These are phyloP conservation scores for Chlamydomonas sp. DNA, from an alignment of 139 green algal species.

Conservation along the genomic window DNA sequence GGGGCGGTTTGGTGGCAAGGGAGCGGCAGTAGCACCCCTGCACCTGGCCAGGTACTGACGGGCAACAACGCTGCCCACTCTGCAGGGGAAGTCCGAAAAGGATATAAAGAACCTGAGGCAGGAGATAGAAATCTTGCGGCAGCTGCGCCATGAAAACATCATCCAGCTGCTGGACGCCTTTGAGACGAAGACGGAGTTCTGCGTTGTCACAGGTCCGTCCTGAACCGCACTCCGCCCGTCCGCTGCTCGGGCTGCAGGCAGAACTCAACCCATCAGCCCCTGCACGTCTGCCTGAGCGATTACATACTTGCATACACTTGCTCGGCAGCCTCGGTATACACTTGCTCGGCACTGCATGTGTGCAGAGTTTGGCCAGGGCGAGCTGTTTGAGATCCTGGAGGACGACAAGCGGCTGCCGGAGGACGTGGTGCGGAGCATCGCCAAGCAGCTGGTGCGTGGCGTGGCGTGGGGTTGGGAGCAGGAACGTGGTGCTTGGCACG, in stretches of 20 bases:
- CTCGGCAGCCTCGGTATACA: not conserved
- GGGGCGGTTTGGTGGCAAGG: not conserved
- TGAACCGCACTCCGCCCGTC: not conserved
- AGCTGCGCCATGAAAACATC: slow-evolving; percentile 93
- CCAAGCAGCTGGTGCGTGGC: slow-evolving; percentile 87
- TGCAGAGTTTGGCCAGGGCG: slow-evolving; percentile 94
- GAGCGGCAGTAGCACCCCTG: not conserved
- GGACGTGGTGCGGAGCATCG: slow-evolving; percentile 83
- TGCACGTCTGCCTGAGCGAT: no score
- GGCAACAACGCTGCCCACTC: not conserved
- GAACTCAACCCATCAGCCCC: not conserved
- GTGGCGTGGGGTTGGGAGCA: not conserved
- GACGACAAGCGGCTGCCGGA: slow-evolving; percentile 92
- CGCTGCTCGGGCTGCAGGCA: no score
- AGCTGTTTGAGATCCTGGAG: slow-evolving; percentile 99
- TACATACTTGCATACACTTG: no score
- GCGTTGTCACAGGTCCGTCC: slow-evolving; percentile 86
- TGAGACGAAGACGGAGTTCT: slow-evolving; percentile 96
- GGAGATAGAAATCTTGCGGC: slow-evolving; percentile 95
- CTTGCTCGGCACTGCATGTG: not conserved
- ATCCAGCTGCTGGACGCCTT: slow-evolving; percentile 97
- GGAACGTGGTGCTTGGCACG: not conserved
- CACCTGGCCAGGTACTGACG: not conserved
- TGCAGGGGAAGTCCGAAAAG: slow-evolving; percentile 87
- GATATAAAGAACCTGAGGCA: slow-evolving; percentile 94